Conservation (phyloP, 306 rosid genomes). For the Nissolia schottii region DNA sequence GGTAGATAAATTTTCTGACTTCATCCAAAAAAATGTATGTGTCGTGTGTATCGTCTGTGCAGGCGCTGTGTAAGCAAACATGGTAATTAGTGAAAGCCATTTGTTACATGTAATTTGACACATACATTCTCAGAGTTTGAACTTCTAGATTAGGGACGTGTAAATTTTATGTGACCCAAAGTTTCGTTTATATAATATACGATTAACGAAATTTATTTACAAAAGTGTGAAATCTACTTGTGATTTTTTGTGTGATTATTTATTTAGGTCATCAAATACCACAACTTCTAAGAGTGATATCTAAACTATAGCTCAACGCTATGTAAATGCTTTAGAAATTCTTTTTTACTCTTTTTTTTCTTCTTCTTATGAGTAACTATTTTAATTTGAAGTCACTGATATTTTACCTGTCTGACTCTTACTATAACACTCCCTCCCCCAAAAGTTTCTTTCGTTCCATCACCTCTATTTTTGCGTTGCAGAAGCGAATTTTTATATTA, state of each 20-base stretch:
- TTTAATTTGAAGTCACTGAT: not conserved
- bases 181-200: too few relatives aligned
- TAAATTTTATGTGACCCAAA: not conserved
- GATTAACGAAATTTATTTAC: too few relatives aligned
- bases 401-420: not conserved
- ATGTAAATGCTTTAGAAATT: slow-evolving; percentile 2
- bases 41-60: not conserved
- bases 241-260: too few relatives aligned
- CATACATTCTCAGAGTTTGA: not conserved
- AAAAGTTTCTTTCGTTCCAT: not conserved
- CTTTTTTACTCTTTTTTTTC: not conserved
- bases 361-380: not conserved
- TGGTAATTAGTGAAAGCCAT: not conserved
- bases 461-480: too few relatives aligned
- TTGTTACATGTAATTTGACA: not conserved
- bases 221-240: too few relatives aligned
- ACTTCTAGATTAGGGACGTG: slow-evolving; percentile 11
- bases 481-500: too few relatives aligned
- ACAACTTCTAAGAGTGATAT: too few relatives aligned
- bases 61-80: not conserved
- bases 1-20: not conserved
- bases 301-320: not conserved
- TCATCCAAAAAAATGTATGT: not conserved
- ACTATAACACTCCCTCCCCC: not conserved
- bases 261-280: too few relatives aligned